Conservation (phyloP, 176 grass and related monocot species). For the Oryza nivara region DNA sequence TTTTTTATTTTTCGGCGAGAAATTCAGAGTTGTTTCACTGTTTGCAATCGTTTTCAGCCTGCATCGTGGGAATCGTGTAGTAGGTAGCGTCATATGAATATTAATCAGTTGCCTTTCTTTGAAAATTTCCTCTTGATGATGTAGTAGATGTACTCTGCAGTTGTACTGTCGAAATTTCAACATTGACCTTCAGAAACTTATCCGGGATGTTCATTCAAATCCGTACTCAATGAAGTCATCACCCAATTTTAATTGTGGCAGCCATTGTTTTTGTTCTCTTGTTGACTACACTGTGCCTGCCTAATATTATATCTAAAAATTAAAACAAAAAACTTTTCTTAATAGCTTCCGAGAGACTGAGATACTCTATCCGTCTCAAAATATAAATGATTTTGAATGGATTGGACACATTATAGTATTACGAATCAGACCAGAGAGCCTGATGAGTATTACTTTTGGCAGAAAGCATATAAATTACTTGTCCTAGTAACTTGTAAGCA, state of each 20-base stretch:
- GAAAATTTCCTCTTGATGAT: constrained; percentile 32
- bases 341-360: no score
- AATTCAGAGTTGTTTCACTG: no score
- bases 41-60: background rate
- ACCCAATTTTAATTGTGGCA: background rate
- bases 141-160: background rate
- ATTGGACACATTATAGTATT: no score
- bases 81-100: background rate
- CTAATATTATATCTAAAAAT: background rate
- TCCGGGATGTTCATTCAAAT: background rate
- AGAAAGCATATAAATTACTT: no score
- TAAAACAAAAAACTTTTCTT: no score
- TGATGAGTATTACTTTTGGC: no score
- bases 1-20: background rate
- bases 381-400: no score
- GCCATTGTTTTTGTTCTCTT: background rate
- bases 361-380: no score
- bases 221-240: background rate
- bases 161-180: background rate
- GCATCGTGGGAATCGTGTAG: constrained; percentile 2
- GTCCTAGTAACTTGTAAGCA: no score
- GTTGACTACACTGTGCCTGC: background rate
- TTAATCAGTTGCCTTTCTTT: constrained; percentile 7
- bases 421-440: no score
- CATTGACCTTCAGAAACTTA: constrained; percentile 29